phyloP scores from a whole-genome alignment of 495 filamentous ascomycete genomes.

The Penicillium simplicissimum region DNA sequence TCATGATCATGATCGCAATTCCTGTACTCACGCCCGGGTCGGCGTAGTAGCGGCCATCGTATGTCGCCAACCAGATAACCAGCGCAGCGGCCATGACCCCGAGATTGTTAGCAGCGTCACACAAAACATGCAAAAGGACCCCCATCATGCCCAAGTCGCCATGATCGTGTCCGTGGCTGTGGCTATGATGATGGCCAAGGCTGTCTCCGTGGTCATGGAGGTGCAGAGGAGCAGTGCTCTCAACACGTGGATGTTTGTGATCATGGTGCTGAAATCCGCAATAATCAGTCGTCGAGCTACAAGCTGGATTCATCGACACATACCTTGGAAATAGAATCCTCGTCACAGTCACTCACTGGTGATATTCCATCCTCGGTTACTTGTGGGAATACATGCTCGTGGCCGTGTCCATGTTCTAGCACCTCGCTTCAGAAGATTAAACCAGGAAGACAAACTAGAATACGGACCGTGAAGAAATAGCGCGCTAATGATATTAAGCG shows the following conservation, averaged over 20 bases:
- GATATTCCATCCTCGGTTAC: conserved; percentile 16
- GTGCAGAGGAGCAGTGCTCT: conserved; percentile 10
- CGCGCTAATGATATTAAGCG: conserved; percentile 77
- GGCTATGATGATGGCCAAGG: conserved; percentile 45
- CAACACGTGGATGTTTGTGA: conserved; percentile 24
- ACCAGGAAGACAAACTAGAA: background rate
- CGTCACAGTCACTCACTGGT: conserved; percentile 11
- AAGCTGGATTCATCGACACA: background rate
- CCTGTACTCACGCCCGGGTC: conserved; percentile 50
- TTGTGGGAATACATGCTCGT: conserved; percentile 10
- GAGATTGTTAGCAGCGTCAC: conserved; percentile 52
- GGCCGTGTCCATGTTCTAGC: conserved; percentile 29
- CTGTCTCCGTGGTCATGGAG: conserved; percentile 10
- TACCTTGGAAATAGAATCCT: conserved; percentile 24
- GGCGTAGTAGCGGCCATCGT: conserved; percentile 47
- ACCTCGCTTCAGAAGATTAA: conserved; percentile 4
- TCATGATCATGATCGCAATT: conserved; percentile 47
- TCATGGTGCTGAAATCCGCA: conserved; percentile 18
- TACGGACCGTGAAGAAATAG: conserved; percentile 69
- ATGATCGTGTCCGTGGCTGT: conserved; percentile 39
- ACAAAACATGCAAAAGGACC: conserved; percentile 50
- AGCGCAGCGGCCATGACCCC: conserved; percentile 49
- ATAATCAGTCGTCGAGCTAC: background rate
- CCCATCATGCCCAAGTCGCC: conserved; percentile 47
- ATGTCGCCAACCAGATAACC: conserved; percentile 45